Conservation (phyloP, 2,329 filamentous ascomycete species). For the Harringtonia aguacate region DNA sequence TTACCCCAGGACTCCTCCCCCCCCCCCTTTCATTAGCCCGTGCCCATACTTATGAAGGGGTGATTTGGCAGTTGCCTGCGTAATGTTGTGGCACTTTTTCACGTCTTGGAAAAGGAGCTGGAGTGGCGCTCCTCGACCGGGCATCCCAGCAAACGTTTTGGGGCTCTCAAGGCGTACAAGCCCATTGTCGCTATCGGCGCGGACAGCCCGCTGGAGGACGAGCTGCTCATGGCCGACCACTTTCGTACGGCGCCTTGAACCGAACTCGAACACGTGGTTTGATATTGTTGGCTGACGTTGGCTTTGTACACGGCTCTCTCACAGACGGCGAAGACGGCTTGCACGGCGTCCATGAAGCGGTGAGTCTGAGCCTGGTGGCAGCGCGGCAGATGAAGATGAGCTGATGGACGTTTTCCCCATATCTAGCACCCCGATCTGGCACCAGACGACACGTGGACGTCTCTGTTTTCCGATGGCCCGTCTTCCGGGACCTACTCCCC, state of each 20-base stretch:
- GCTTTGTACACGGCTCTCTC: not conserved
- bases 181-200: conserved; percentile 82
- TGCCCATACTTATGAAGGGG: not conserved
- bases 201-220: conserved; percentile 74
- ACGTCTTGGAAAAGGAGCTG: conserved; percentile 82
- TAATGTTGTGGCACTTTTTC: conserved; percentile 84
- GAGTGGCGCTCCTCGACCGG: conserved; percentile 67
- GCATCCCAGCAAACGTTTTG: conserved; percentile 54
- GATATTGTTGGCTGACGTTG: not conserved
- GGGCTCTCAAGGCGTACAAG: conserved; percentile 58
- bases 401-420: not conserved
- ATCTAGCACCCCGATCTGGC: conserved; percentile 58
- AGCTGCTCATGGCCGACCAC: conserved; percentile 69
- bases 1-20: not conserved
- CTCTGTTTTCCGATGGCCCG: conserved; percentile 44
- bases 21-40: not conserved
- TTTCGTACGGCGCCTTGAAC: conserved; percentile 55
- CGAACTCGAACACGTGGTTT: not conserved
- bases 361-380: conserved; percentile 23
- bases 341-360: conserved; percentile 58
- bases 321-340: conserved; percentile 66
- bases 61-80: conserved; percentile 55
- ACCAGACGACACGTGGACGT: conserved; percentile 63
- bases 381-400: not conserved
- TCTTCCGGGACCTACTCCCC: conserved; percentile 29